Evolutionary conservation across 257 asterid species (phyloP).

Genomic region (Plantago major): DNA sequence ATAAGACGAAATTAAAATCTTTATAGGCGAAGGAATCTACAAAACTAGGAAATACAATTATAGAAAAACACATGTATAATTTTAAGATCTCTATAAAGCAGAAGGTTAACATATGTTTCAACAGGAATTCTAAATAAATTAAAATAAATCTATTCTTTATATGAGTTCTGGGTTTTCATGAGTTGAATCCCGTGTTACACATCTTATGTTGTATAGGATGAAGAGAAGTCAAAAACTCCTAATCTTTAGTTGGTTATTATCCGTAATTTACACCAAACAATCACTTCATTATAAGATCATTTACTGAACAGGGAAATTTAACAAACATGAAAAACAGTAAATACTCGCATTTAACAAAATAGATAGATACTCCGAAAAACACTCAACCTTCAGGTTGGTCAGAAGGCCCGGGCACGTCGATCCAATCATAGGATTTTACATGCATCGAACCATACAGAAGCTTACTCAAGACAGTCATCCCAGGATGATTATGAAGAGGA

Average conservation of each 20-base stretch:
- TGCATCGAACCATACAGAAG: conserved; percentile 83
- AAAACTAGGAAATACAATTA: no score
- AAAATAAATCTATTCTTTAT: no score
- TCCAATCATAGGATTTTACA: conserved; percentile 93
- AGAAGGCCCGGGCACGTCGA: conserved; percentile 62
- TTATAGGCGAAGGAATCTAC: no score
- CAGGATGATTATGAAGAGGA: conserved; percentile 99
- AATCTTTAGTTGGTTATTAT: conserved; percentile 2
- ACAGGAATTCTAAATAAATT: no score
- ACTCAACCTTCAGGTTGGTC: conserved; percentile 71
- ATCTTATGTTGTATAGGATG: not conserved
- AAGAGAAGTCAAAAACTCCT: conserved; percentile 9
- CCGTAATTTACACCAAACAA: conserved; percentile 1
- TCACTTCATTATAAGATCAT: conserved; percentile 6
- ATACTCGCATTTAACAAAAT: conserved; percentile 11
- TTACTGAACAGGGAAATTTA: not conserved
- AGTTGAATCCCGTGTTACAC: not conserved
- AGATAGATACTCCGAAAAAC: conserved; percentile 10
- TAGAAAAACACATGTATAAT: no score
- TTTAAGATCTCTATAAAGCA: no score
- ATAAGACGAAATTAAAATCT: no score
- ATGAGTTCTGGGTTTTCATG: no score
- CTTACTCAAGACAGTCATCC: conserved; percentile 99
- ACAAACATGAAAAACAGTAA: conserved; percentile 14
- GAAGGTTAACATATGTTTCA: no score